Evolutionary conservation across 805 yeast genomes (phyloP), one percentile per base, ranked within the genome.

Genomic region (Grigorovia transvaalensis): DNA sequence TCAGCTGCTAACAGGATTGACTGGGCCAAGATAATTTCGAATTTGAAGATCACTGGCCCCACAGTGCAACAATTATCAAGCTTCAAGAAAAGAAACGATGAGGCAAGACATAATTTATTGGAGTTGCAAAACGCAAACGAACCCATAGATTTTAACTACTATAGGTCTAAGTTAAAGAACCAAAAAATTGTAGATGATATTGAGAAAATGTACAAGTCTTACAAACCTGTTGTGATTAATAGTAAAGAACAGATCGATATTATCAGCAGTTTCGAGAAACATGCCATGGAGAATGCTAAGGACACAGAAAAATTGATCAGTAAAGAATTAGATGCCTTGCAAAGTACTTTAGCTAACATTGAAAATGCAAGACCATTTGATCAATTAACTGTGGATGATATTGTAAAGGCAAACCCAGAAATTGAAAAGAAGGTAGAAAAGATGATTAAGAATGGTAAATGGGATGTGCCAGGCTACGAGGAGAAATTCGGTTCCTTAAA

Each of bases 71-170:
- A 96, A 45, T 77, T 93, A 70, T 81, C 93, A 50, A 80, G 95
- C 33, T 93, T 93, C 85, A 90, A 90, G 76, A 91, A 93, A 87
- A 88, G 99, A 81, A 85, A 89, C 73, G 99, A 93, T 67, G 98
- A 93, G 71, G 98, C 98, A 62, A 85, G 89, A 77, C 84, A 88
- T 75, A 79, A 78, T 64, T 75, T 87, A 63, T 74, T 77, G 61
- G 84, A 82, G 57, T 77, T 91, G 62, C 76, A 81, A 68, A 74
- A 77, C 59, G 91, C 88, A 74, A 73, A 89, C 57, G 77, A 88
- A 53, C 75, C 74, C 43, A 88, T 93, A 57, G 96, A 91, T 73
- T 91, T 90, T 60, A 72, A 76, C 50, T 76, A 81, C 72, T 93
- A 90, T 82, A 85, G 83, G 69, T 74, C 84, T 19, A 75, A 81